Base-by-base conservation (phyloP, 768 basidiomycete genomes). In the Tylopilus plumbeoviolaceoides region DNA sequence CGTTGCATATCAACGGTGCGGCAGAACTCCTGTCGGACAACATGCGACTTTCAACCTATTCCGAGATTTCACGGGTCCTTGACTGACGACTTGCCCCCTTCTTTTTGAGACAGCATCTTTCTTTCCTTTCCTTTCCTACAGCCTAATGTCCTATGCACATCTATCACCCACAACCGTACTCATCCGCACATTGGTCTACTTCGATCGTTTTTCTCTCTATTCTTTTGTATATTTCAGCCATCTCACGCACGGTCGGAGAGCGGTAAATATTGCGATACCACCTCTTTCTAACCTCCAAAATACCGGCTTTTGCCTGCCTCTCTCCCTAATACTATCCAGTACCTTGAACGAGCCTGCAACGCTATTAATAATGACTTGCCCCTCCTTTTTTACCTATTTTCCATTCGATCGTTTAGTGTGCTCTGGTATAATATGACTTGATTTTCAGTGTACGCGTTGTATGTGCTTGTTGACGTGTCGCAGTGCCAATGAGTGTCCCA, bases 1-100 rank as follows among this genome's bases (percentile, higher is more conserved):
- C 89, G 48, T 63, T 90, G 50, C 85, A 82, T 59, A 63, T 89
- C 7, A 51, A 59, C 10, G 72, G 73, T 8, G 44, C 51, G 20
- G 54, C 27, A 6, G 73, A 70, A 18, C 67, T 81, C 48, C 61
- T 78, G 60, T 77, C 78, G 49, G 78, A 79, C 53, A 69, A 52
- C 25, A 44, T 77, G 25, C 68, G 73, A 8, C 70, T 75, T 47
- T 78, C 77, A 4, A 59, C 28, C 12, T 39, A 45, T 31, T 70
- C 67, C 5, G 67, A 67, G 28, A 17, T 42, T 15, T 58, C 40
- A 60, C 11, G 14, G 9, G 25, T n/a, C 1, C 36, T 36, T 33
- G 35, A 15, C 17, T 7, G 35, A 36, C 17, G 14, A 15, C 33
- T 36, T 36, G 15, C 36, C 12, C 44, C 36, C 20, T 20, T 36